Evolutionary conservation across 1,139 yeast species (phyloP), one percentile per base, ranked within the genome.

Genomic region (Suhomyces wounanorum): DNA sequence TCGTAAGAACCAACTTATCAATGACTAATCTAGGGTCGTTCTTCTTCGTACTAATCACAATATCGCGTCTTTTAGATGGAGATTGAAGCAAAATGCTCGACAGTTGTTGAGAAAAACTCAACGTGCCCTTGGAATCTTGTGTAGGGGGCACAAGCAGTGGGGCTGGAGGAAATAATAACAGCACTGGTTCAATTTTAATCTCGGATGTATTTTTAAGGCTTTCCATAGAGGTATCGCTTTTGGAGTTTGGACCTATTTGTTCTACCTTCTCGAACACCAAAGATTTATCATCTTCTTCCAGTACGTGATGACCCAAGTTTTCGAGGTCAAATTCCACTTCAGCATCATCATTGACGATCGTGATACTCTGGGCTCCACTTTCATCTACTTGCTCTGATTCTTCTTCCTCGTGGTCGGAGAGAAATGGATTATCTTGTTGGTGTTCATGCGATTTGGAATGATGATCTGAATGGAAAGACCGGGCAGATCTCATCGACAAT

Each of bases 1-100:
- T 88, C 5, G 86, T 85, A 44, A 95, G 75, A 0, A 86, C 87
- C 33, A 94, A 70, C 59, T 83, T 82, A 41, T 84, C 75, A 43
- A 94, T 92, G 7, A 89, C 96, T 33, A 94, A 69, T 44, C 99
- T 73, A 9, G 85, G 84, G 52, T 67, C 76, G 43, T 64, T 62
- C 13, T 57, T 52, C 18, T 52, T 43, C 37, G 45, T 40, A 13
- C 63, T 35, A 40, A 45, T 52, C 18, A 58, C 51, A 43, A 54
- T 48, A 40, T 66, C 71, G 30, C 67, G 57, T 41, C 68, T 53
- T 51, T 64, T 67, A 10, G 66, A 53, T 1, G 75, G 75, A 1
- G 75, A 69, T 52, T 64, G 68, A 8, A 64, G 54, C 40, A 60
- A 57, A 21, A 68, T 62, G 44, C 63, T 61, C 10, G 66, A 54